Evolutionary conservation across 1,139 yeast genomes (phyloP), one percentile per base, ranked within the genome.

Genomic region (Yamadazyma pseudoaaseri): DNA sequence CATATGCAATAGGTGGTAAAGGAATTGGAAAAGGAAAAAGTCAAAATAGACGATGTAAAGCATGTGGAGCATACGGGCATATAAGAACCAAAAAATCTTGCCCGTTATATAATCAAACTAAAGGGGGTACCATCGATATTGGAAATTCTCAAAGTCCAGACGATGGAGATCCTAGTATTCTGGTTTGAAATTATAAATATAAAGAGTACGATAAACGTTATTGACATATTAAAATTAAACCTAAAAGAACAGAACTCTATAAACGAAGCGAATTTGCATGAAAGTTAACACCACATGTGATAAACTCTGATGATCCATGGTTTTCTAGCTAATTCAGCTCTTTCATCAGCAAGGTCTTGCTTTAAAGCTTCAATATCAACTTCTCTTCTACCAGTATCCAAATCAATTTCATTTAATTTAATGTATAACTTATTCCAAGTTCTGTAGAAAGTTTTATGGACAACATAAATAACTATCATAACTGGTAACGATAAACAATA

Each of bases 51-150:
- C 76, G 87, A 51, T 92, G 97, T 63, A 89, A 95, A 4, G 84
- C 95, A 2, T 92, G 97, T 70, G 97, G 97, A 17, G 95, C 92
- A 3, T 74, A 85, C 48, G 98, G 97, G 0, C 98, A 92, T 57
- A 92, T 90, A 43, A 73, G 95, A 52, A 90, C 97, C 7, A 89
- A 87, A 57, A 83, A 83, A 54, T 65, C 86, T 1, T 90, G 97
- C 60, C 97, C 97, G n/a, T 70, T 89, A 72, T 90, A 64, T 44
- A 46, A 52, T 31, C 70, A 65, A 41, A 60, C 69, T 6, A 48
- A 49, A 34, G 52, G 49, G 20, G 54, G 54, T 0, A 43, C 47
- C 13, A 44, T 47, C 18, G 45, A 39, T 25, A 21, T 39, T 3
- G 30, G 23, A 11, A 29, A 28, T 20, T 15, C 32, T 3, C 29